Evolutionary conservation across 257 asterid genomes (phyloP).

Genomic region (Solanum piurae): DNA sequence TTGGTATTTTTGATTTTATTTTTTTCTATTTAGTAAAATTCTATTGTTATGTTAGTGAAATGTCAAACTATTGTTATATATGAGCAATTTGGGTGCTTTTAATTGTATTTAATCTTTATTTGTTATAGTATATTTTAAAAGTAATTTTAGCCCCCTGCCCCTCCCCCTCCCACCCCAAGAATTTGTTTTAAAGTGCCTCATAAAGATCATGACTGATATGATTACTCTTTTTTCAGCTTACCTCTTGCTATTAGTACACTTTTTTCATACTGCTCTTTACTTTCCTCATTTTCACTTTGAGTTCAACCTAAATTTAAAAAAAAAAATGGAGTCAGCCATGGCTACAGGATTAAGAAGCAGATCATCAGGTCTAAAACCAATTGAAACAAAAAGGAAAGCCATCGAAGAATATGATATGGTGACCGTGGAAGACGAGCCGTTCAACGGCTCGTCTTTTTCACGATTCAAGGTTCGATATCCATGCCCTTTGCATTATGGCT

Average conservation of each 20-base stretch:
- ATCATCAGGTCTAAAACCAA: not conserved
- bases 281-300: too few species aligned
- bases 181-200: not conserved
- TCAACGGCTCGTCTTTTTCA: conserved; percentile 19
- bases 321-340: not conserved
- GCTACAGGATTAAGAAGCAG: not conserved
- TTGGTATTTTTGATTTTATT: too few species aligned
- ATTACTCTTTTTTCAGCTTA: too few species aligned
- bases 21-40: too few species aligned
- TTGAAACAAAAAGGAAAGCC: not conserved
- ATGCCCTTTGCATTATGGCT: conserved; percentile 13
- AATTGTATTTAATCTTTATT: too few species aligned
- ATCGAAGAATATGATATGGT: not conserved
- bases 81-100: too few species aligned
- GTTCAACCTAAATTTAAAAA: not conserved
- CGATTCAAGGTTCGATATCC: conserved; percentile 16
- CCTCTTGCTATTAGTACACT: not conserved
- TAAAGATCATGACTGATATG: not conserved
- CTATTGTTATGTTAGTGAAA: too few species aligned
- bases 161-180: too few species aligned
- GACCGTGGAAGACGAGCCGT: conserved; percentile 9
- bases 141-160: too few species aligned
- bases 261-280: too few species aligned
- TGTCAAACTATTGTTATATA: too few species aligned
- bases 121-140: too few species aligned